These are phyloP conservation scores for Fraxinus baroniana DNA, from an alignment of 305 asterid species.

Conservation along the genomic window DNA sequence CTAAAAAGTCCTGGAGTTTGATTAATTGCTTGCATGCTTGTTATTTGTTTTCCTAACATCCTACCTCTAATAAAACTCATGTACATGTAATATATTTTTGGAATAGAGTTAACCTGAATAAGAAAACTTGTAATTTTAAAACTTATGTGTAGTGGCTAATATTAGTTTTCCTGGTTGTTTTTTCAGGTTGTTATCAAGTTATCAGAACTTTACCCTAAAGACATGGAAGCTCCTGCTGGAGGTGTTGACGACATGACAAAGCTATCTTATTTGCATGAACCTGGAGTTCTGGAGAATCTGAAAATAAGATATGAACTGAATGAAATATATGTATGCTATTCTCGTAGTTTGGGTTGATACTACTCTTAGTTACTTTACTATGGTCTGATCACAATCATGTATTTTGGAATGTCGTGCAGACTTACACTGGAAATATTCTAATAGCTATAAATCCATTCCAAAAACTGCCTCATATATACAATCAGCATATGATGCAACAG, in stretches of 20 bases:
- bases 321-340: slow-evolving; percentile 75
- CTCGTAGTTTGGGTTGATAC: slow-evolving; percentile 9
- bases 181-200: slow-evolving; percentile 71
- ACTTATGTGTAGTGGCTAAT: neutral
- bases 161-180: slow-evolving; percentile 15
- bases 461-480: slow-evolving; percentile 84
- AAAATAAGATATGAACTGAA: slow-evolving; percentile 91
- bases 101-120: slow-evolving; percentile 11
- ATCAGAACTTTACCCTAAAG: slow-evolving; percentile 83
- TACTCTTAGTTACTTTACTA: slow-evolving; percentile 9
- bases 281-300: slow-evolving; percentile 92
- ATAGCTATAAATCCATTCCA: slow-evolving; percentile 98
- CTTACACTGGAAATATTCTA: slow-evolving; percentile 94
- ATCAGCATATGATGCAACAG: slow-evolving; percentile 94
- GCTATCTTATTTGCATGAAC: slow-evolving; percentile 94
- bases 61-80: neutral
- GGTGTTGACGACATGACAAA: slow-evolving; percentile 99
- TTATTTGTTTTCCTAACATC: neutral
- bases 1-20: slow-evolving; percentile 1
- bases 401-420: slow-evolving; percentile 52
- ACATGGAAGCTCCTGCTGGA: slow-evolving; percentile 92
- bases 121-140: neutral
- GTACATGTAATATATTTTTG: slow-evolving; percentile 20
- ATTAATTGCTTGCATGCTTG: neutral
- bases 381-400: slow-evolving; percentile 33